phyloP scores from a whole-genome alignment of 1,139 yeast genomes.

The Magnusiomyces ingens region DNA sequence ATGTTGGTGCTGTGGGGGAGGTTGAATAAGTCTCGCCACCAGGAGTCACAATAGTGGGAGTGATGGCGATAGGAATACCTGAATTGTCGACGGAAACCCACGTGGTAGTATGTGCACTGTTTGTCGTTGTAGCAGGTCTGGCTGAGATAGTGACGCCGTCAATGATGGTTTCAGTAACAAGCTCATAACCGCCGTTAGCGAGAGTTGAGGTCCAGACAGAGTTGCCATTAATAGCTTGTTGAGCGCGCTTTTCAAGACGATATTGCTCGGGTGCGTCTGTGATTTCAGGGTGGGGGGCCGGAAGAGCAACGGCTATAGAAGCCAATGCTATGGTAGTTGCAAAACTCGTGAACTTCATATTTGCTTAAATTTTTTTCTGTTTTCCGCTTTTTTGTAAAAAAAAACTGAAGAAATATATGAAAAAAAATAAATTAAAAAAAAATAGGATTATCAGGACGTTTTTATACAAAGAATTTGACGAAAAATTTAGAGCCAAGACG shows the following conservation, averaged over 20 bases:
- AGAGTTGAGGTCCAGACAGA: constrained; percentile 35
- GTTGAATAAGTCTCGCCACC: constrained; percentile 29
- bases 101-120: constrained; percentile 25
- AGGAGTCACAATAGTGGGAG: constrained; percentile 32
- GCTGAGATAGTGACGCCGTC: constrained; percentile 39
- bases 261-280: constrained; percentile 1
- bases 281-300: neutral
- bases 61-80: constrained; percentile 36
- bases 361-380: neutral
- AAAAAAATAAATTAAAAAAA: constrained; percentile 1
- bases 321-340: neutral
- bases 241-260: constrained; percentile 26
- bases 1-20: constrained; percentile 34
- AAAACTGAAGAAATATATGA: neutral
- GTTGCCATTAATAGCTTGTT: constrained; percentile 28
- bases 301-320: neutral
- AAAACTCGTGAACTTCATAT: constrained; percentile 1
- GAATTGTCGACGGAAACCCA: constrained; percentile 37
- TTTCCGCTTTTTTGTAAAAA: neutral
- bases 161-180: constrained; percentile 37
- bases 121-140: constrained; percentile 30
- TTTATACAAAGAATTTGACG: neutral
- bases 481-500: neutral
- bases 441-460: neutral
- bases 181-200: constrained; percentile 26